These are phyloP conservation scores for Barbarea vulgaris DNA, from an alignment of 345 rosid species.

Conservation along the genomic window DNA sequence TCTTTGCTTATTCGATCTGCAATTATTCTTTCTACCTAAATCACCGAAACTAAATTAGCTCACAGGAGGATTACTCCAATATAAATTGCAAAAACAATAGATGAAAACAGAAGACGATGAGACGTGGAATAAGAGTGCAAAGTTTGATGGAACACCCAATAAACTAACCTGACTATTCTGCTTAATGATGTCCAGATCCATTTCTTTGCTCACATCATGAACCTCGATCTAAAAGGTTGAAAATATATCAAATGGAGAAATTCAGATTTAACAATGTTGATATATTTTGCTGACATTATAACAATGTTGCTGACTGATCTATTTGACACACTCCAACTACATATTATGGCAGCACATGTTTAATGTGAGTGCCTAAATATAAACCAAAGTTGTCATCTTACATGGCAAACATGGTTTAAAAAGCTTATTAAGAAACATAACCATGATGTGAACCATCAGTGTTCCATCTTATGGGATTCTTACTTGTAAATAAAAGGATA, in stretches of 20 bases:
- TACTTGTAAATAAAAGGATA: slow-evolving; percentile 1
- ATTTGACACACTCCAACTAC: slow-evolving; percentile 1
- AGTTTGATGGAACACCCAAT: slow-evolving; percentile 8
- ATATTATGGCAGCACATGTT: slow-evolving; percentile 9
- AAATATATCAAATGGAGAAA: slow-evolving; percentile 15
- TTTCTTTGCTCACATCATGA: slow-evolving; percentile 97
- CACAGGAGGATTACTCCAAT: slow-evolving; percentile 22
- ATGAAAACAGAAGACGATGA: slow-evolving; percentile 5
- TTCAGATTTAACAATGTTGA: slow-evolving; percentile 17
- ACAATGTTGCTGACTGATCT: slow-evolving; percentile 13
- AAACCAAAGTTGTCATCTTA: slow-evolving; percentile 8
- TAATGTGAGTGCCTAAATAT: slow-evolving; percentile 14
- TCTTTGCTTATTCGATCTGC: slow-evolving; percentile 85
- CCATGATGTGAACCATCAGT: slow-evolving; percentile 14
- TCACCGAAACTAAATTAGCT: slow-evolving; percentile 33
- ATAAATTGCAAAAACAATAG: slow-evolving; percentile 4
- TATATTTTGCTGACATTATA: too few species aligned
- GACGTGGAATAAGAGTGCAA: background rate
- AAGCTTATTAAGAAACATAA: slow-evolving; percentile 14
- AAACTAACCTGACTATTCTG: slow-evolving; percentile 89
- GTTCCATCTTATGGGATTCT: background rate
- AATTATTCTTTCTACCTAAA: slow-evolving; percentile 91
- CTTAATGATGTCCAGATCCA: slow-evolving; percentile 97
- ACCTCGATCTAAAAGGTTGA: slow-evolving; percentile 75
- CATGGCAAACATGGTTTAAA: slow-evolving; percentile 24